A percentile compares a stretch with the other conserved stretches of the same genome.
Conservation (phyloP, 257 asterid genomes). For the Ligustrum vulgare region DNA sequence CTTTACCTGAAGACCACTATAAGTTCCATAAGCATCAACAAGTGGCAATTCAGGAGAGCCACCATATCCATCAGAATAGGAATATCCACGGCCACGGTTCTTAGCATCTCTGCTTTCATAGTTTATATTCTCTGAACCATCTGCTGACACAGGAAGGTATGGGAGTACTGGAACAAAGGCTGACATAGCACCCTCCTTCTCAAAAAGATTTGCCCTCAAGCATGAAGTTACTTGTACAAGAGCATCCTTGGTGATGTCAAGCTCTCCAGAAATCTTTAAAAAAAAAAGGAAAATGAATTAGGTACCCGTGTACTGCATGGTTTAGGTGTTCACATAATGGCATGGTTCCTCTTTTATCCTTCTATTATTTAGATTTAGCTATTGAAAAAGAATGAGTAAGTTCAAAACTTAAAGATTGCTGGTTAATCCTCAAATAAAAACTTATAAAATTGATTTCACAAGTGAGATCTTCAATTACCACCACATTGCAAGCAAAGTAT, state of each 20-base stretch:
- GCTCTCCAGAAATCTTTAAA: slow-evolving; percentile 84
- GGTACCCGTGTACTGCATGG: not conserved
- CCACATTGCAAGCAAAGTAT: not conserved
- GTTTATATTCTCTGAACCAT: slow-evolving; percentile 56
- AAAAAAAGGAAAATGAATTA: not conserved
- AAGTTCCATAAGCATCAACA: slow-evolving; percentile 63
- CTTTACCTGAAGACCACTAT: slow-evolving; percentile 63
- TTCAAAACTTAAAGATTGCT: not conserved
- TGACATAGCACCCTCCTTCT: slow-evolving; percentile 77
- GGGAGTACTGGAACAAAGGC: slow-evolving; percentile 79
- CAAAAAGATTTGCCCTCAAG: slow-evolving; percentile 88
- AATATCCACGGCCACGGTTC: slow-evolving; percentile 70
- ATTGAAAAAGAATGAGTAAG: not conserved
- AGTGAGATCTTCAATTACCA: not conserved
- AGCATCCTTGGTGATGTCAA: slow-evolving; percentile 82
- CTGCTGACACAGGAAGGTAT: slow-evolving; percentile 72
- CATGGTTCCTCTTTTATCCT: not conserved
- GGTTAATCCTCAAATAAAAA: not conserved
- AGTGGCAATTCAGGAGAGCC: slow-evolving; percentile 57
- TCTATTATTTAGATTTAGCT: not conserved
- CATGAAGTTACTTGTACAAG: slow-evolving; percentile 87
- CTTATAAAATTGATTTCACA: not conserved
- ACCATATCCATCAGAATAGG: slow-evolving; percentile 73
- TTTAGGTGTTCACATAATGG: not conserved
- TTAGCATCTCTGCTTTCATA: slow-evolving; percentile 72